phyloP scores from a whole-genome alignment of 2,329 filamentous ascomycete species.

The Thermothelomyces thermophilus region DNA sequence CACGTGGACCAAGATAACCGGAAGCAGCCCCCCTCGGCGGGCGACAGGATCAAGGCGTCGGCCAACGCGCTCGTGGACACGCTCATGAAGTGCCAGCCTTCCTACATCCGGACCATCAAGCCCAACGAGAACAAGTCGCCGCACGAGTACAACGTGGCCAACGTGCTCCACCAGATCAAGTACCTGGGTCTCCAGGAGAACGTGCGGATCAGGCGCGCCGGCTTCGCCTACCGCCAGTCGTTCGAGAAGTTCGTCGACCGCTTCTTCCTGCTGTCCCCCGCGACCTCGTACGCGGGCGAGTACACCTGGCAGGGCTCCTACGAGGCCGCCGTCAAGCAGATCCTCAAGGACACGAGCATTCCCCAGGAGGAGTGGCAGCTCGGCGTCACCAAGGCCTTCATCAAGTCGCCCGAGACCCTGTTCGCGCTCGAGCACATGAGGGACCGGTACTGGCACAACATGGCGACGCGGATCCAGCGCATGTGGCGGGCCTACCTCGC shows the following conservation, averaged over 20 bases:
- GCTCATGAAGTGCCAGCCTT: slow-evolving; percentile 93
- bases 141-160: slow-evolving; percentile 82
- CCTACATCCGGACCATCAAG: slow-evolving; percentile 98
- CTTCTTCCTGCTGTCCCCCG: slow-evolving; percentile 90
- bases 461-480: slow-evolving; percentile 94
- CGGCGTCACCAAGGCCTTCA: slow-evolving; percentile 94
- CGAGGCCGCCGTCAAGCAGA: slow-evolving; percentile 81
- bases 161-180: slow-evolving; percentile 97
- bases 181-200: slow-evolving; percentile 99
- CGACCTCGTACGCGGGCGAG: slow-evolving; percentile 92
- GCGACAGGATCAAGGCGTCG: slow-evolving; percentile 91
- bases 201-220: slow-evolving; percentile 90
- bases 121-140: slow-evolving; percentile 98
- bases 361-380: slow-evolving; percentile 94
- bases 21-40: slow-evolving; percentile 85
- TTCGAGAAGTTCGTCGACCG: slow-evolving; percentile 98
- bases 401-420: slow-evolving; percentile 94
- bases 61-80: slow-evolving; percentile 93
- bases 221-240: slow-evolving; percentile 92
- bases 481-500: slow-evolving; percentile 95
- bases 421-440: slow-evolving; percentile 97
- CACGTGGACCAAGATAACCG: slow-evolving; percentile 95
- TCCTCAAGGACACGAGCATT: slow-evolving; percentile 93
- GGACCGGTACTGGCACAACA: slow-evolving; percentile 98
- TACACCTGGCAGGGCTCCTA: slow-evolving; percentile 92